A percentile compares a stretch with the other conserved stretches of the same genome.
Conservation (phyloP, 768 basidiomycete genomes). For the Neoboletus brunneissimus region DNA sequence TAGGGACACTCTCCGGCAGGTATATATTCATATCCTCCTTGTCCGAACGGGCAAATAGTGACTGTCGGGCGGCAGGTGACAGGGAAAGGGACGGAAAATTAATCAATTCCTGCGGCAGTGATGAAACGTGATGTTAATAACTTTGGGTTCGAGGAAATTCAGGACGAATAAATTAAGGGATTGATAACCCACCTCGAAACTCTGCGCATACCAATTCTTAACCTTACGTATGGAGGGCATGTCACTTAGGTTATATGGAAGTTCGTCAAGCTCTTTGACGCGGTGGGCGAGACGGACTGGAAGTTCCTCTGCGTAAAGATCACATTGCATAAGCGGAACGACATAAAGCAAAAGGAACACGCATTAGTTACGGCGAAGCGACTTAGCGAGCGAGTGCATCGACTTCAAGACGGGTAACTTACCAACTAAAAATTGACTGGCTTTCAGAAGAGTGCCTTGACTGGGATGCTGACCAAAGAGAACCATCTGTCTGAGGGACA, state of each 20-base stretch:
- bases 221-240: slow-evolving; percentile 20
- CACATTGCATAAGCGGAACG: neutral
- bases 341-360: neutral
- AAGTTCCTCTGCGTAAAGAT: slow-evolving; percentile 10
- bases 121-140: neutral
- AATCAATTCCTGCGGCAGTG: slow-evolving; percentile 8
- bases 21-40: slow-evolving; percentile 19
- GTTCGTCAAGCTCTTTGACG: slow-evolving; percentile 18
- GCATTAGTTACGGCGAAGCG: neutral
- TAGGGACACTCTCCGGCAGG: slow-evolving; percentile 13
- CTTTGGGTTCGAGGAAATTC: neutral
- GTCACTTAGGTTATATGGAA: slow-evolving; percentile 15
- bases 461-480: slow-evolving; percentile 19
- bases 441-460: slow-evolving; percentile 17
- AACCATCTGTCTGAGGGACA: slow-evolving; percentile 18
- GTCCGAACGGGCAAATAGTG: slow-evolving; percentile 7
- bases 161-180: neutral
- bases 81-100: slow-evolving; percentile 13
- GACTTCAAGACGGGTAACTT: neutral
- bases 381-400: neutral
- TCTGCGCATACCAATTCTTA: slow-evolving; percentile 20
- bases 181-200: slow-evolving; percentile 13
- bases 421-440: slow-evolving; percentile 17
- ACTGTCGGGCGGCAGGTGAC: slow-evolving; percentile 13
- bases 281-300: slow-evolving; percentile 17